A percentile compares a stretch with the other conserved stretches of the same genome.
phyloP scores from a whole-genome alignment of 192 early-diverging fungal genomes.

The Backusella macrospora region DNA sequence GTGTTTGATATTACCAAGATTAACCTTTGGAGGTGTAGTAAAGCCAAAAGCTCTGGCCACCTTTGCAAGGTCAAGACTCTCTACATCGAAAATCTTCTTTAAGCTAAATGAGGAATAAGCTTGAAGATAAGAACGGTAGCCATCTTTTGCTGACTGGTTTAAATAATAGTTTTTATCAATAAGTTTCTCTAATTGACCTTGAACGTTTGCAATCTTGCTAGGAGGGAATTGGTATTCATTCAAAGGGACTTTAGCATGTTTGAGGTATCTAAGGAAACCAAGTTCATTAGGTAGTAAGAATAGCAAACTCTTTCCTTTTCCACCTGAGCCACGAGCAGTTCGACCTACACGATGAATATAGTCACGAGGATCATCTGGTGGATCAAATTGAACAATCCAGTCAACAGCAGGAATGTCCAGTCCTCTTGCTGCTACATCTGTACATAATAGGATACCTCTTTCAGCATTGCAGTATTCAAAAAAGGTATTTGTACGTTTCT shows the following conservation, averaged over 20 bases:
- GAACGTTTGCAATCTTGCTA: slow-evolving; percentile 95
- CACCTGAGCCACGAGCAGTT: slow-evolving; percentile 86
- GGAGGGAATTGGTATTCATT: slow-evolving; percentile 99
- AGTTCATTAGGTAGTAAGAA: slow-evolving; percentile 94
- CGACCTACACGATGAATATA: slow-evolving; percentile 97
- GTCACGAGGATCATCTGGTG: slow-evolving; percentile 98
- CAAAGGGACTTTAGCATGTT: slow-evolving; percentile 97
- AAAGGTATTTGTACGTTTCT: slow-evolving; percentile 98
- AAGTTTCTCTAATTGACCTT: slow-evolving; percentile 86
- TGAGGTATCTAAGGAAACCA: slow-evolving; percentile 95
- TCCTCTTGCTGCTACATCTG: slow-evolving; percentile 97
- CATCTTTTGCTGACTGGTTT: slow-evolving; percentile 95
- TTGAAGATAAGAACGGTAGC: slow-evolving; percentile 94
- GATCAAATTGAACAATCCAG: slow-evolving; percentile 99
- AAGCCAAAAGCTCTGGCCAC: slow-evolving; percentile 97
- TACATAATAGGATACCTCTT: slow-evolving; percentile 91
- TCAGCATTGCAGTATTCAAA: slow-evolving; percentile 99
- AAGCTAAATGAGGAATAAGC: slow-evolving; percentile 94
- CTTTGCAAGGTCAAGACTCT: slow-evolving; percentile 87
- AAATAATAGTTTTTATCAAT: slow-evolving; percentile 98
- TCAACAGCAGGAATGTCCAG: slow-evolving; percentile 97
- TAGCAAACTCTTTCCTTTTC: slow-evolving; percentile 86
- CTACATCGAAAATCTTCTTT: slow-evolving; percentile 96
- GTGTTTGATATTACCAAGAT: slow-evolving; percentile 55
- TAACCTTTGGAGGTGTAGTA: slow-evolving; percentile 92